These are phyloP conservation scores for Aspergillus terreus DNA, from an alignment of 2,329 filamentous ascomycete species.

Conservation along the genomic window DNA sequence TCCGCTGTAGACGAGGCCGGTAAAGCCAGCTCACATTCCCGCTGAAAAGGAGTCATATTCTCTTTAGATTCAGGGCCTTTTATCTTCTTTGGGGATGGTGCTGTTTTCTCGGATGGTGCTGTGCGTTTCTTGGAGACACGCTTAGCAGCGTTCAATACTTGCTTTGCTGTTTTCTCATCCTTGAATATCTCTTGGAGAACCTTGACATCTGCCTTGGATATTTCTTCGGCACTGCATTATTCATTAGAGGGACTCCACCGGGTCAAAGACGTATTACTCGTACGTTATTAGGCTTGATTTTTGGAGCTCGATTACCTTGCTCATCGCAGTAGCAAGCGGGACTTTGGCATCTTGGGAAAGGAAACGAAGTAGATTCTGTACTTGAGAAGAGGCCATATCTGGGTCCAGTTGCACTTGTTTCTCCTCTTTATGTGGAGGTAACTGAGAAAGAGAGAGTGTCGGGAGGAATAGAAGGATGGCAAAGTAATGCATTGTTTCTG, in stretches of 20 bases:
- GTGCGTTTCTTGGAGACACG: constrained; percentile 53
- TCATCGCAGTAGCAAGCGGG: constrained; percentile 52
- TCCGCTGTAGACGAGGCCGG: constrained; percentile 44
- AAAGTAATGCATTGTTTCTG: not conserved
- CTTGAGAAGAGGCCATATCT: constrained; percentile 22
- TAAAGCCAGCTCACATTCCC: constrained; percentile 33
- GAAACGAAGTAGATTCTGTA: constrained; percentile 52
- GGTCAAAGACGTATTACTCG: constrained; percentile 3
- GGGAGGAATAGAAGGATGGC: not conserved
- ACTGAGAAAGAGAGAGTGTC: not conserved
- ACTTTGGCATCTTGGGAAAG: constrained; percentile 56
- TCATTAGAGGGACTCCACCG: constrained; percentile 5
- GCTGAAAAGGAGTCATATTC: constrained; percentile 24
- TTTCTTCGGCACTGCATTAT: constrained; percentile 32
- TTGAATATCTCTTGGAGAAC: constrained; percentile 42
- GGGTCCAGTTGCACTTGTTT: not conserved
- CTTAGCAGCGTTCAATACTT: constrained; percentile 57
- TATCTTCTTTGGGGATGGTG: constrained; percentile 38
- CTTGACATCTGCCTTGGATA: constrained; percentile 48
- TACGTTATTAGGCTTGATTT: constrained; percentile 44
- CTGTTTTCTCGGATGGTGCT: constrained; percentile 31
- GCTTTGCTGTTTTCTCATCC: constrained; percentile 55
- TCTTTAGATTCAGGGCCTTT: constrained; percentile 14
- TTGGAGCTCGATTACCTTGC: constrained; percentile 54
- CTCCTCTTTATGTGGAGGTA: not conserved